Evolutionary conservation across 2,329 filamentous ascomycete species (phyloP).

Genomic region (Talaromyces sp.): DNA sequence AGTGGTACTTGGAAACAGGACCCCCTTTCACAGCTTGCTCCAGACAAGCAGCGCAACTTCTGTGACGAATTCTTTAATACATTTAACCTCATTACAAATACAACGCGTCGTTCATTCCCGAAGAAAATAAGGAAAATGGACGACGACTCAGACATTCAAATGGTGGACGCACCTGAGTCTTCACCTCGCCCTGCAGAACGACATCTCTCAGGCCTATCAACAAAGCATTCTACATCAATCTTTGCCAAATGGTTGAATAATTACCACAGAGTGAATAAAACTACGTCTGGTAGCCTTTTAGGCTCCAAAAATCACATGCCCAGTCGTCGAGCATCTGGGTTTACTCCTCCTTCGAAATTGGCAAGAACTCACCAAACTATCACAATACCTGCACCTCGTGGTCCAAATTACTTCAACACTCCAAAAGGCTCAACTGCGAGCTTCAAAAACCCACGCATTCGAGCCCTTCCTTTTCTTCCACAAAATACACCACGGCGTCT

Average conservation of each 20-base stretch:
- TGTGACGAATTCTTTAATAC: not conserved
- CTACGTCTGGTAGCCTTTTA: not conserved
- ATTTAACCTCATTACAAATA: not conserved
- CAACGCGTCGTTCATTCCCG: not conserved
- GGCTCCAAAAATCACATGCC: not conserved
- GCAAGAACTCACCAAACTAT: not conserved
- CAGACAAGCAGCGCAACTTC: not conserved
- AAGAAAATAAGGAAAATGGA: slow-evolving; percentile 10
- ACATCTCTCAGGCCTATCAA: not conserved
- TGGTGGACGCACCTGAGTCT: not conserved
- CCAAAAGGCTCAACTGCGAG: not conserved
- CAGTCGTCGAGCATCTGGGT: not conserved
- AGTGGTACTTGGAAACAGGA: not conserved
- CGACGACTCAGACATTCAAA: not conserved
- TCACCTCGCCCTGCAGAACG: not conserved
- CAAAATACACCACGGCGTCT: not conserved
- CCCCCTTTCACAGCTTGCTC: not conserved
- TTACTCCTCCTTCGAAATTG: not conserved
- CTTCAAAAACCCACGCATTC: not conserved
- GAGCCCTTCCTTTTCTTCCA: not conserved
- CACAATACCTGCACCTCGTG: not conserved
- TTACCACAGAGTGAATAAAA: not conserved
- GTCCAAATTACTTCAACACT: not conserved
- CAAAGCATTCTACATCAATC: not conserved
- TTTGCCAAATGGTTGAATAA: not conserved